A percentile compares a stretch with the other conserved stretches of the same genome.
Conservation (phyloP, 1,284 basidiomycete genomes). For the Entoloma clypeatum region DNA sequence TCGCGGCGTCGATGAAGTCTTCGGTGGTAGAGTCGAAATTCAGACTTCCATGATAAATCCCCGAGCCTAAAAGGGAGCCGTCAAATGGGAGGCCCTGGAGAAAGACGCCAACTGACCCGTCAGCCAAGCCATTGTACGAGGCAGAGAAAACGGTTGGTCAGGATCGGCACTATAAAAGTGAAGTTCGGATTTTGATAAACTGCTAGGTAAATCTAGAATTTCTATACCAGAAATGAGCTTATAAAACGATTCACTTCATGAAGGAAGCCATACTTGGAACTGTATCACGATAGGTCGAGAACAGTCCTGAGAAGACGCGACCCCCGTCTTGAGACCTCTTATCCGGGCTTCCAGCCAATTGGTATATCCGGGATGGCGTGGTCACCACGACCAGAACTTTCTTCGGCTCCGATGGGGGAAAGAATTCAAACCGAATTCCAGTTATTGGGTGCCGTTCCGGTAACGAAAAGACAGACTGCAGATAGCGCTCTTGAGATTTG, state of each 20-base stretch:
- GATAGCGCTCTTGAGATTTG: slow-evolving; percentile 82
- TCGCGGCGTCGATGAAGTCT: slow-evolving; percentile 75
- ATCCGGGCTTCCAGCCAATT: slow-evolving; percentile 75
- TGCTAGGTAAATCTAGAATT: slow-evolving; percentile 83
- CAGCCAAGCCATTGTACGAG: slow-evolving; percentile 83
- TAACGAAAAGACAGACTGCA: slow-evolving; percentile 76
- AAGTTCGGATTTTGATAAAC: slow-evolving; percentile 69
- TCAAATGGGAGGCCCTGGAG: no score
- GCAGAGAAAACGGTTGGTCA: slow-evolving; percentile 62
- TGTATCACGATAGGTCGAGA: slow-evolving; percentile 68
- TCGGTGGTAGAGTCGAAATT: slow-evolving; percentile 69
- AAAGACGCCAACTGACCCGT: slow-evolving; percentile 77
- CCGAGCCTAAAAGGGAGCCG: slow-evolving; percentile 51
- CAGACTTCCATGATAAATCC: slow-evolving; percentile 79
- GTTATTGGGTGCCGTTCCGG: slow-evolving; percentile 78
- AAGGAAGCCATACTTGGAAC: slow-evolving; percentile 68
- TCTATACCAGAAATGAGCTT: slow-evolving; percentile 41
- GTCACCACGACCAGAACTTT: slow-evolving; percentile 75
- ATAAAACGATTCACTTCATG: slow-evolving; percentile 5
- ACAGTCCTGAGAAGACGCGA: slow-evolving; percentile 72
- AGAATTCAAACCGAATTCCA: slow-evolving; percentile 79
- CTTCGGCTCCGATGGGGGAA: slow-evolving; percentile 58
- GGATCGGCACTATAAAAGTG: slow-evolving; percentile 72
- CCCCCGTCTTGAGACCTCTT: slow-evolving; percentile 69
- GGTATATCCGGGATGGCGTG: slow-evolving; percentile 88